Evolutionary conservation across 2,329 filamentous ascomycete species (phyloP).

Genomic region (Pseudopithomyces chartarum): DNA sequence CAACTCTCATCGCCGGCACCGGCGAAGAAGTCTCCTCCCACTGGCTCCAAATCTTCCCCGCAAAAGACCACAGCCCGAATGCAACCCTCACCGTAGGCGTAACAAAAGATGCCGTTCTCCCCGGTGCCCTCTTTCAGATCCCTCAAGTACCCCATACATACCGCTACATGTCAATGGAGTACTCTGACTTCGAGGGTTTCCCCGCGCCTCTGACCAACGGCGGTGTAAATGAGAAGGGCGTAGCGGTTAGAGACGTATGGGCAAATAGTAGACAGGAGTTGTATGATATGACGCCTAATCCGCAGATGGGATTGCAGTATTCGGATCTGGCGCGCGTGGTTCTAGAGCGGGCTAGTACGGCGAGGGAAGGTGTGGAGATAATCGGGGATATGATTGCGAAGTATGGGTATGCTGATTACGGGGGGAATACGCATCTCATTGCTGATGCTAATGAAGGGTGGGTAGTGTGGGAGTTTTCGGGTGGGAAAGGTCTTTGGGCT

Average conservation of each 20-base stretch:
- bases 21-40: constrained; percentile 56
- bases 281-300: constrained; percentile 48
- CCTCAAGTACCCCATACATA: constrained; percentile 41
- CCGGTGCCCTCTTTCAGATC: constrained; percentile 41
- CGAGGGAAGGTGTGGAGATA: constrained; percentile 50
- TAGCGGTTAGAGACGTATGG: constrained; percentile 51
- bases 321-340: constrained; percentile 49
- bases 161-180: constrained; percentile 46
- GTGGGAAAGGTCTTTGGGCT: constrained; percentile 41
- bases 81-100: constrained; percentile 52
- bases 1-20: constrained; percentile 53
- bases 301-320: constrained; percentile 50
- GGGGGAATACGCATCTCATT: constrained; percentile 51
- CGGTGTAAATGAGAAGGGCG: constrained; percentile 50
- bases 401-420: constrained; percentile 51
- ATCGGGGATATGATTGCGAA: constrained; percentile 47
- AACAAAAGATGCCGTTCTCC: constrained; percentile 46
- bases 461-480: constrained; percentile 44
- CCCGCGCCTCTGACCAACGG: constrained; percentile 52
- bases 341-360: constrained; percentile 48
- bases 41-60: constrained; percentile 54
- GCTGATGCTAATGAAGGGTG: constrained; percentile 46
- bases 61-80: constrained; percentile 47
- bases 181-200: constrained; percentile 49
- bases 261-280: constrained; percentile 48